Evolutionary conservation across 2,329 filamentous ascomycete genomes (phyloP), one percentile per base, ranked within the genome.

Genomic region (Aspergillus jensenii): DNA sequence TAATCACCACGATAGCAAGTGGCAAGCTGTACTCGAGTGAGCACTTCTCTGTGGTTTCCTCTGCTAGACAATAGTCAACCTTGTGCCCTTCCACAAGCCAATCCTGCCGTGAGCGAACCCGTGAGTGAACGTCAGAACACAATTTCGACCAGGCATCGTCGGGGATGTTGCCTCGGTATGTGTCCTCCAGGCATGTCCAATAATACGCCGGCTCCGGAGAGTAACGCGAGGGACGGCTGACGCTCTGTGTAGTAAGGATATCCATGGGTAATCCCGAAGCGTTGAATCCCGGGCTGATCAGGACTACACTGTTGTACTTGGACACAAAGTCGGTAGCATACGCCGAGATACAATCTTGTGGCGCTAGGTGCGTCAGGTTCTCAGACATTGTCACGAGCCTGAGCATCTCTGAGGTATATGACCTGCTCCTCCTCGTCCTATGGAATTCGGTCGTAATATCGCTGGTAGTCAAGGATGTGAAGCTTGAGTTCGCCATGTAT

Each of bases 31-130:
- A 66, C 31, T 59, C 40, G 7, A 68, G 45, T 6, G 56, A 58
- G 48, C 67, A 70, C 2, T 55, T 27, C 39, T 68, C 62, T 1
- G 61, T 48, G 1, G 65, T 46, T 14, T 48, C 44, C 47, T 71
- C 62, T 7, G 55, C 51, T 7, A 61, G 47, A 47, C 60, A 61
- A 23, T 55, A 56, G 3, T 49, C 12, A 2, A 60, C 46, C 3
- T 43, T 46, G 12, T 60, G n/a, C 2, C 52, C 48, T 4, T 50
- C 11, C 14, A 58, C 40, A 11, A 27, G n/a, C 55, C 55, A 58
- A 2, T 41, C 27, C 21, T 40, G 39, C 9, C 15, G 25, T 6
- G 25, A 33, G 14, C 23, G 15, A n/a, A 17, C 25, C 25, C 25
- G 25, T 27, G 25, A 27, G 25, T 3, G 25, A 27, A 27, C 7